Conservation (phyloP, 345 rosid genomes). For the Eucalyptus sideroxylon region DNA sequence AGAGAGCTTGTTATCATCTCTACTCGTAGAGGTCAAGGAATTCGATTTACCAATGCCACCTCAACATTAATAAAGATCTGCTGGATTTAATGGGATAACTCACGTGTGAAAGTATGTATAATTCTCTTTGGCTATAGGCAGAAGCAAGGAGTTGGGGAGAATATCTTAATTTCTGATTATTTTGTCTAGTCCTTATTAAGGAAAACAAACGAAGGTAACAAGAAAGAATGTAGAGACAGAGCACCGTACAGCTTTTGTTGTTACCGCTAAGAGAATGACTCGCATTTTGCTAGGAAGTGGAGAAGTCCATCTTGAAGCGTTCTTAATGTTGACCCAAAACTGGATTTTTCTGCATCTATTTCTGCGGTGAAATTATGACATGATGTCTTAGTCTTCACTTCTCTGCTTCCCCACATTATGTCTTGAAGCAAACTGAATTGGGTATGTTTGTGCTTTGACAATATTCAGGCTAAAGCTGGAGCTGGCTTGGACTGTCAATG, state of each 20-base stretch:
- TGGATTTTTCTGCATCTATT: background rate
- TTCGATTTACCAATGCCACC: too few relatives aligned
- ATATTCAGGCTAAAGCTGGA: conserved; percentile 86
- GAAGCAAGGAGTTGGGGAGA: too few relatives aligned
- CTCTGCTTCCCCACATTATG: background rate
- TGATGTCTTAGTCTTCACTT: background rate
- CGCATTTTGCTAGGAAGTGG: background rate
- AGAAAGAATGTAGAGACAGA: background rate
- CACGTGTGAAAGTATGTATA: too few relatives aligned
- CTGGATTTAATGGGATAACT: too few relatives aligned
- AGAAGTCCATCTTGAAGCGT: background rate
- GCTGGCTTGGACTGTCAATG: conserved; percentile 63
- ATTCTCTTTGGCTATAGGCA: too few relatives aligned
- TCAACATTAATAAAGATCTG: too few relatives aligned
- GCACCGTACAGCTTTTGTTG: conserved; percentile 5
- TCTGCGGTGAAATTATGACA: background rate
- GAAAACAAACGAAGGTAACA: background rate
- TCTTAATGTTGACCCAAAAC: background rate
- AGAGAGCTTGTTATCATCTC: too few relatives aligned
- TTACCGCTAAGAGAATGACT: background rate
- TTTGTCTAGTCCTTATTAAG: too few relatives aligned
- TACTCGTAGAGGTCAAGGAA: too few relatives aligned
- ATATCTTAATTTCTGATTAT: too few relatives aligned
- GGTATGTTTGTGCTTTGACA: background rate
- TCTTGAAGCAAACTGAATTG: background rate